Evolutionary conservation across 2,329 filamentous ascomycete genomes (phyloP).

Genomic region (Aureobasidium mangrovei): DNA sequence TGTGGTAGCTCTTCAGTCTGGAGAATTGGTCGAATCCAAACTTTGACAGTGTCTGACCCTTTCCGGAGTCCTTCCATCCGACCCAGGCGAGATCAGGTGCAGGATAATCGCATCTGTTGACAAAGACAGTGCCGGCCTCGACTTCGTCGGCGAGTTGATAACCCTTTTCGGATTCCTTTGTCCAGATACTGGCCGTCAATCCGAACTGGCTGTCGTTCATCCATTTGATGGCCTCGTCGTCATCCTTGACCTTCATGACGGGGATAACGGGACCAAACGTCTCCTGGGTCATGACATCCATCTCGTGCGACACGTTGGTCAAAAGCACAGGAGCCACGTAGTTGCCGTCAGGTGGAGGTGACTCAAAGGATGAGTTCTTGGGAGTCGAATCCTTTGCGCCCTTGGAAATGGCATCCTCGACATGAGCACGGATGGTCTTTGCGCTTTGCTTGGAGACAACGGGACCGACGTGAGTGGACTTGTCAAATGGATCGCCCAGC

Average conservation of each 20-base stretch:
- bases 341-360: constrained; percentile 68
- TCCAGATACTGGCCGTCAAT: constrained; percentile 95
- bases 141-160: constrained; percentile 70
- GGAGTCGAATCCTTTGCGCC: constrained; percentile 81
- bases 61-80: constrained; percentile 94
- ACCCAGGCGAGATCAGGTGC: constrained; percentile 60
- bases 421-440: constrained; percentile 65
- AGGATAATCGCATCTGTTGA: constrained; percentile 89
- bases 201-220: constrained; percentile 97
- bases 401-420: constrained; percentile 72
- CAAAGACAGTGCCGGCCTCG: constrained; percentile 91
- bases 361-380: constrained; percentile 66
- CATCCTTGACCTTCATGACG: constrained; percentile 73
- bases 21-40: constrained; percentile 95
- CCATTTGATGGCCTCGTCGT: constrained; percentile 68
- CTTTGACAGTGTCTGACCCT: constrained; percentile 77
- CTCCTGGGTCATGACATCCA: constrained; percentile 87
- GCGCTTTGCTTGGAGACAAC: constrained; percentile 77
- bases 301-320: constrained; percentile 67
- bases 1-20: constrained; percentile 90
- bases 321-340: constrained; percentile 82
- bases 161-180: constrained; percentile 69
- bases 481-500: constrained; percentile 78
- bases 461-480: constrained; percentile 73
- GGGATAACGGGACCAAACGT: constrained; percentile 92